Evolutionary conservation across 345 rosid species (phyloP).

Genomic region (Eucalyptus pauciflora): DNA sequence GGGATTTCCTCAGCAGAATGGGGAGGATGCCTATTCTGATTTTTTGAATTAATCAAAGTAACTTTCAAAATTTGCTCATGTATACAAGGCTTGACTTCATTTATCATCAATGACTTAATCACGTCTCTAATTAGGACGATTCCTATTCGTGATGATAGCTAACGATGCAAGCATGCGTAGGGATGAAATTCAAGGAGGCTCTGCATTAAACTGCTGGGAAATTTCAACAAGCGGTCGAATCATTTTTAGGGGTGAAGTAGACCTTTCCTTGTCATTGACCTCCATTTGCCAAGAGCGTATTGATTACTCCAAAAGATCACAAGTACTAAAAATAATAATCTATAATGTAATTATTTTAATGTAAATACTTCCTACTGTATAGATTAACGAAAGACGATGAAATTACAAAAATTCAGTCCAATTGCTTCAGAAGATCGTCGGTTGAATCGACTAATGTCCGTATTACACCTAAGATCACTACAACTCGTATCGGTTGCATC

Average conservation of each 20-base stretch:
- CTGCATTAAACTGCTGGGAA: neutral
- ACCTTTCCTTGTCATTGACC: neutral
- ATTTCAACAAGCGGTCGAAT: neutral
- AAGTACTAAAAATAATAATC: neutral
- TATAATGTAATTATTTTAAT: neutral
- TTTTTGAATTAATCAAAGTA: neutral
- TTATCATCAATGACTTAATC: neutral
- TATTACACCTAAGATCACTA: fast-evolving
- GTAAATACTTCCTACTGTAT: neutral
- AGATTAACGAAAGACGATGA: neutral
- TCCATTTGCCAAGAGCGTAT: neutral
- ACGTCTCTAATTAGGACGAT: neutral
- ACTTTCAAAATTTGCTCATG: neutral
- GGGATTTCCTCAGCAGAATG: neutral
- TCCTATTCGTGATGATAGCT: neutral
- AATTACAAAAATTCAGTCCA: neutral
- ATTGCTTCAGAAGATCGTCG: neutral
- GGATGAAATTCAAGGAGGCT: neutral
- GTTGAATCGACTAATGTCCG: neutral
- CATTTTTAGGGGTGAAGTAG: neutral
- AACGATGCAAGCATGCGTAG: neutral
- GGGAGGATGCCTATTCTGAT: neutral
- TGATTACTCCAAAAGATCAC: neutral
- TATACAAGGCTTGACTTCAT: neutral
- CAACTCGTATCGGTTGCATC: neutral